Evolutionary conservation across 2,329 filamentous ascomycete species (phyloP), one percentile per base, ranked within the genome.

Genomic region (Biscogniauxia marginata): DNA sequence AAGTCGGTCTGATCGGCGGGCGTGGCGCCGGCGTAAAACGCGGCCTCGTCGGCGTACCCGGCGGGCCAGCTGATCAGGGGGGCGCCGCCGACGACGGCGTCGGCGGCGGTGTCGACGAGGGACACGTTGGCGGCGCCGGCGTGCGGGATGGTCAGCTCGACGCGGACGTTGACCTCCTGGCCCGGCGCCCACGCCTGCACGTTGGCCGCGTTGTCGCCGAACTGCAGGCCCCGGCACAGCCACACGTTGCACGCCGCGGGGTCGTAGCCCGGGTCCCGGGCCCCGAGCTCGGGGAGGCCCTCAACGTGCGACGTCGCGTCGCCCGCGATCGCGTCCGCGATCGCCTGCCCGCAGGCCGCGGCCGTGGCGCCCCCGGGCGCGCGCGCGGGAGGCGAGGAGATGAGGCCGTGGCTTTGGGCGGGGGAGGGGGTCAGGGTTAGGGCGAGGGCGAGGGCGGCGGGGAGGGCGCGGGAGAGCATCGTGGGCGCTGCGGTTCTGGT

Each of bases 121-220:
- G 74, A 77, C 53, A 80, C 78, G 60, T 81, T 81, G 61, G 77
- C 77, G 52, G 72, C 68, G 57, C 78, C 78, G 50, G 67, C 71
- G 68, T 81, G 78, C 3, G 78, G 76, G 56, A 78, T 77, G 21
- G 73, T 71, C 51, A 81, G 77, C 25, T 70, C 72, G 39, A 80
- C 72, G 34, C 70, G 68, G 50, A 80, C 69, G 64, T 73, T 66
- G 52, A 81, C 70, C 2, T 61, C 68, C 63, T 79, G 67, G n/a
- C 78, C 78, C 3, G 76, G 61, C n/a, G 63, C 63, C 65, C 72
- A 76, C 22, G 51, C 46, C 66, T 75, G 71, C 53, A 75, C 73
- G 59, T 71, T 67, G 58, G 63, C 70, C 13, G 53, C 57, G 69
- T 75, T 75, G 70, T 77, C 74, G 52, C 52, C 73, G 60, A 72